Conservation (phyloP, 148 eudicot species). For the Cornus suecica region DNA sequence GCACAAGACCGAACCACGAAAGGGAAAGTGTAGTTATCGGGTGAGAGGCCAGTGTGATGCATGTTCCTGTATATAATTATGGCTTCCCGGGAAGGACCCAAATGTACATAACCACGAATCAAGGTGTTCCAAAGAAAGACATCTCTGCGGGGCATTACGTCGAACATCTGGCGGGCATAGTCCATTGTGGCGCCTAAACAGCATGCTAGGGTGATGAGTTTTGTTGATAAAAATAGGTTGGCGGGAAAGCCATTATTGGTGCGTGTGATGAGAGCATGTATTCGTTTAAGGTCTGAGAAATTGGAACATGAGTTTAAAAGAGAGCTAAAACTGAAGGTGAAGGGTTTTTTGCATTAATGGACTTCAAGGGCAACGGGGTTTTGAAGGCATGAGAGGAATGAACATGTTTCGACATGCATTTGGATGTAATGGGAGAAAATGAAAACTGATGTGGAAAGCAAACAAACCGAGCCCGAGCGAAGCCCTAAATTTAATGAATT, state of each 20-base stretch:
- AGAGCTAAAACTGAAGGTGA: conserved; percentile 2
- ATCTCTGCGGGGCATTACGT: conserved; percentile 10
- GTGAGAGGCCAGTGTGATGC: conserved; percentile 14
- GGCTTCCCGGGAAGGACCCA: conserved; percentile 15
- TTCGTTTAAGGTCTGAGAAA: conserved; percentile 11
- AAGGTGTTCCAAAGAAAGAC: conserved; percentile 18
- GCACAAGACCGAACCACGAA: conserved; percentile 17
- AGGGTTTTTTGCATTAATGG: too few species aligned
- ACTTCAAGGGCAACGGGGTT: too few species aligned
- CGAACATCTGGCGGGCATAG: conserved; percentile 34
- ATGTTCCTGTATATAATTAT: conserved; percentile 16
- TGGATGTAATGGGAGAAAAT: too few species aligned
- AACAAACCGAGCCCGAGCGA: too few species aligned
- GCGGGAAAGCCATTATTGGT: conserved; percentile 15
- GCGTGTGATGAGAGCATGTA: conserved; percentile 18
- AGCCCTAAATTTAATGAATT: too few species aligned
- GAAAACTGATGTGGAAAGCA: too few species aligned
- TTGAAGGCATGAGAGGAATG: too few species aligned
- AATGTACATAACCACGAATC: conserved; percentile 19
- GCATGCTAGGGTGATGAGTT: conserved; percentile 13
- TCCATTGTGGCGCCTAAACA: conserved; percentile 13
- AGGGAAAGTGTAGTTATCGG: conserved; percentile 23
- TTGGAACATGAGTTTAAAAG: conserved; percentile 16
- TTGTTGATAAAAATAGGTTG: conserved; percentile 10
- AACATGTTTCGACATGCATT: too few species aligned